These are phyloP conservation scores for Coemansia guatemalensis DNA, from an alignment of 192 early-diverging fungal genomes.

Conservation along the genomic window DNA sequence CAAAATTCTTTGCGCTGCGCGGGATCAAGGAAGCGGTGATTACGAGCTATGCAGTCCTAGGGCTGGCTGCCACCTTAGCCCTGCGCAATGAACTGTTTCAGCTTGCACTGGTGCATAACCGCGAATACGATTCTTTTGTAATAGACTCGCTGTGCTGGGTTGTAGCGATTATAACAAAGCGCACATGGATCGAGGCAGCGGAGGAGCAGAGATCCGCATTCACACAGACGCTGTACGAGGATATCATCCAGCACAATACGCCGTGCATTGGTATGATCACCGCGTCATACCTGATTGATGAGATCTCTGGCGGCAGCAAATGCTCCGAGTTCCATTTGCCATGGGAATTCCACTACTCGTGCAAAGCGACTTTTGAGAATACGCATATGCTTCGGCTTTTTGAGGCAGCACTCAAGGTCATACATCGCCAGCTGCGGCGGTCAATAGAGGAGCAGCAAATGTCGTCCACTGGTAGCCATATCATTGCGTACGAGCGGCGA, in stretches of 20 bases:
- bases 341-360: slow-evolving; percentile 53
- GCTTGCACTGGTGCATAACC: slow-evolving; percentile 28
- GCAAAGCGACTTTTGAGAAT: slow-evolving; percentile 46
- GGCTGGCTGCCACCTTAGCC: slow-evolving; percentile 9
- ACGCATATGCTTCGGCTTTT: slow-evolving; percentile 36
- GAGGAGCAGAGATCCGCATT: slow-evolving; percentile 31
- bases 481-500: slow-evolving; percentile 44
- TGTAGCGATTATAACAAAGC: slow-evolving; percentile 49
- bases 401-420: slow-evolving; percentile 46
- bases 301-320: slow-evolving; percentile 50
- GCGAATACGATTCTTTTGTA: slow-evolving; percentile 41
- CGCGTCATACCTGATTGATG: slow-evolving; percentile 42
- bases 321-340: slow-evolving; percentile 49
- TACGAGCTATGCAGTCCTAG: slow-evolving; percentile 32
- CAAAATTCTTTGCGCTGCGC: slow-evolving; percentile 51
- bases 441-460: slow-evolving; percentile 19
- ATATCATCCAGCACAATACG: slow-evolving; percentile 31
- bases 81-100: slow-evolving; percentile 48
- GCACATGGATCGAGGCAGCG: slow-evolving; percentile 37
- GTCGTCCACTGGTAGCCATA: slow-evolving; percentile 15
- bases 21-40: slow-evolving; percentile 50
- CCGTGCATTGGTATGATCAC: slow-evolving; percentile 42
- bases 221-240: slow-evolving; percentile 36
- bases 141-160: slow-evolving; percentile 51
- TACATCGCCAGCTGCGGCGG: slow-evolving; percentile 43